Evolutionary conservation across 2,329 filamentous ascomycete species (phyloP).

Genomic region (Cyanodermella asteris): DNA sequence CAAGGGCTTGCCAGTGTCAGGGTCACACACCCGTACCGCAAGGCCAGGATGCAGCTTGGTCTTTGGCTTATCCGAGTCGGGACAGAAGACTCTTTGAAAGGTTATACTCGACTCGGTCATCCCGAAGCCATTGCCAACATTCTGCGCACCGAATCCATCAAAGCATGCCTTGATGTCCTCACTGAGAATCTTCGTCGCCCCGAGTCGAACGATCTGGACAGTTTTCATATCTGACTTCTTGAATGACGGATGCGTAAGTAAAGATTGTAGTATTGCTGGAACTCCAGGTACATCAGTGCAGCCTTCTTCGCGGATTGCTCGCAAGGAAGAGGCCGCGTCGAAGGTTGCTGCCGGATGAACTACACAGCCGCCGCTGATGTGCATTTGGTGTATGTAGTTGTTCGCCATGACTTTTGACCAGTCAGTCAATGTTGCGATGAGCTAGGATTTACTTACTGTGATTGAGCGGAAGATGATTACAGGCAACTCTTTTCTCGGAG

Average conservation of each 20-base stretch:
- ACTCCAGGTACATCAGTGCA: slow-evolving; percentile 14
- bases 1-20: slow-evolving; percentile 12
- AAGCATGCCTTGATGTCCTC: slow-evolving; percentile 1
- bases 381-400: too few relatives aligned
- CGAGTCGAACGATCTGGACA: slow-evolving; percentile 13
- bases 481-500: slow-evolving; percentile 9
- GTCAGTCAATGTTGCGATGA: too few relatives aligned
- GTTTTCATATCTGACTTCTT: slow-evolving; percentile 11
- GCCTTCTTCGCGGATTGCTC: slow-evolving; percentile 13
- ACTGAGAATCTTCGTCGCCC: slow-evolving; percentile 3
- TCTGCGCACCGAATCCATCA: slow-evolving; percentile 1
- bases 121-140: slow-evolving; percentile 9
- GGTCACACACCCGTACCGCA: slow-evolving; percentile 17
- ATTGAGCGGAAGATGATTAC: slow-evolving; percentile 9
- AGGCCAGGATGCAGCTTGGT: slow-evolving; percentile 20
- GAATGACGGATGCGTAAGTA: slow-evolving; percentile 11
- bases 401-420: too few relatives aligned
- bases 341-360: slow-evolving; percentile 13
- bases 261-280: slow-evolving; percentile 13
- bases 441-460: too few relatives aligned
- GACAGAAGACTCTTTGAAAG: slow-evolving; percentile 7
- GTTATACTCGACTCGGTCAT: slow-evolving; percentile 17
- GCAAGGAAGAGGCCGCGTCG: slow-evolving; percentile 13
- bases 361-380: slow-evolving; percentile 5
- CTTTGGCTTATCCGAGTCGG: slow-evolving; percentile 24